Percentiles rank a stretch among this genome's conserved stretches.
Evolutionary conservation across 2,329 filamentous ascomycete genomes (phyloP).

Genomic region (Fusarium marasasianum): DNA sequence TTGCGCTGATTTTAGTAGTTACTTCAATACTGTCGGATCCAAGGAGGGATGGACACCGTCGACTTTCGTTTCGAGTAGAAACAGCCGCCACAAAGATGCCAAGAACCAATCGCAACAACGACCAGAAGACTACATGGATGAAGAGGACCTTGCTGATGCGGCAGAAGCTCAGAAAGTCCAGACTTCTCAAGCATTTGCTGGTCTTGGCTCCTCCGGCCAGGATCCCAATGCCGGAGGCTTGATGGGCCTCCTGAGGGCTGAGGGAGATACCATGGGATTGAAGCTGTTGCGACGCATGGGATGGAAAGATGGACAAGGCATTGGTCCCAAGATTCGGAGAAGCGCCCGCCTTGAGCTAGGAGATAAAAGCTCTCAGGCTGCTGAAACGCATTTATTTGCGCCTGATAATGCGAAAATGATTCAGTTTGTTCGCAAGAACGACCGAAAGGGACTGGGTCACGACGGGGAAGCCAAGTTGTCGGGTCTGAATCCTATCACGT

Average conservation of each 20-base stretch:
- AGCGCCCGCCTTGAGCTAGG: conserved; percentile 71
- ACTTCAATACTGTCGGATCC: conserved; percentile 97
- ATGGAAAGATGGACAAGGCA: conserved; percentile 92
- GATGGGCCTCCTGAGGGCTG: conserved; percentile 75
- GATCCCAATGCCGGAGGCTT: conserved; percentile 65
- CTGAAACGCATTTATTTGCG: conserved; percentile 78
- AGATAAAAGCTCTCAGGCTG: conserved; percentile 48
- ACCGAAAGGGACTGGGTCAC: conserved; percentile 77
- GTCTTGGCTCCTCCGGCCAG: conserved; percentile 73
- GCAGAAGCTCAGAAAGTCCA: conserved; percentile 80
- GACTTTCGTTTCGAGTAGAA: conserved; percentile 89
- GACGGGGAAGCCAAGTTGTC: conserved; percentile 65
- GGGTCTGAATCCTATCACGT: conserved; percentile 43
- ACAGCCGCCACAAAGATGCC: conserved; percentile 76
- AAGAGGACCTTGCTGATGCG: conserved; percentile 89
- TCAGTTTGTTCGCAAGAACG: conserved; percentile 69
- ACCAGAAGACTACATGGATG: conserved; percentile 95
- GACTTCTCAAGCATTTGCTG: conserved; percentile 77
- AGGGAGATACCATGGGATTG: conserved; percentile 86
- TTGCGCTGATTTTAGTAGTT: conserved; percentile 60
- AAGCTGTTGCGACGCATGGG: conserved; percentile 92
- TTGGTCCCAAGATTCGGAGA: conserved; percentile 86
- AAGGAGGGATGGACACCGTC: conserved; percentile 98
- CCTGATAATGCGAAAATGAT: conserved; percentile 82
- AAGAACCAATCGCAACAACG: conserved; percentile 68